Conservation (phyloP, 208 protist species). For the Wallacemonas sp. region DNA sequence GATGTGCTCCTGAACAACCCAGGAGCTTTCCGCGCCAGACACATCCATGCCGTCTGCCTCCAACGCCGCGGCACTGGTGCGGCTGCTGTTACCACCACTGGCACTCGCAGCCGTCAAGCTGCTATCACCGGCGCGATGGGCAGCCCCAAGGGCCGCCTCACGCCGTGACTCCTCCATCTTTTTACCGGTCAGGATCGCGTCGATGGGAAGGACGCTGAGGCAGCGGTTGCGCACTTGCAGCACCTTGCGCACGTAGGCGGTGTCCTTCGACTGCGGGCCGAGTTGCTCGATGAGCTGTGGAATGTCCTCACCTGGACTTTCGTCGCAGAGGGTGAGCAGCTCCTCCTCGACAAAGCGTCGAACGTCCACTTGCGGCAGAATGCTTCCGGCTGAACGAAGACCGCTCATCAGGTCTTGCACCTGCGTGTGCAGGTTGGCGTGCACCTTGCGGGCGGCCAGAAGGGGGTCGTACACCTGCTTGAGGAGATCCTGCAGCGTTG, state of each 20-base stretch:
- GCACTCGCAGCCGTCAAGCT: not conserved
- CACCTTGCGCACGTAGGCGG: conserved; percentile 59
- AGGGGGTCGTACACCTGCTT: conserved; percentile 77
- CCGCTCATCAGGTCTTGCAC: conserved; percentile 76
- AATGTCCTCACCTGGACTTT: conserved; percentile 56
- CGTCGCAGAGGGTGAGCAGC: conserved; percentile 67
- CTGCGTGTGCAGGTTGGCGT: conserved; percentile 42
- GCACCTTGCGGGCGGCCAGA: conserved; percentile 33
- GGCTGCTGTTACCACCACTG: not conserved
- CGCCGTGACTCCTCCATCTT: conserved; percentile 18
- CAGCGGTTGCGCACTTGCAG: conserved; percentile 66
- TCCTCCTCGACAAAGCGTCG: conserved; percentile 71
- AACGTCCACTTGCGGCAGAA: conserved; percentile 63
- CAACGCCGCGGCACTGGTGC: not conserved
- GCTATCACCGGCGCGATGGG: not conserved
- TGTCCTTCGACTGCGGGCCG: conserved; percentile 50
- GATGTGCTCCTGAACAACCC: conserved; percentile 52
- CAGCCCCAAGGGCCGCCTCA: not conserved
- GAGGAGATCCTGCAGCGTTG: conserved; percentile 54
- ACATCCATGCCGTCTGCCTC: conserved; percentile 7
- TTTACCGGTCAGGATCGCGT: conserved; percentile 32
- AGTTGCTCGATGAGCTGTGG: conserved; percentile 70
- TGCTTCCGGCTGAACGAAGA: conserved; percentile 51
- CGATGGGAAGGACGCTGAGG: conserved; percentile 49
- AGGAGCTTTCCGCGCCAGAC: not conserved